Evolutionary conservation across 805 yeast species (phyloP), one percentile per base, ranked within the genome.

Genomic region (Debaryomyces prosopidis): DNA sequence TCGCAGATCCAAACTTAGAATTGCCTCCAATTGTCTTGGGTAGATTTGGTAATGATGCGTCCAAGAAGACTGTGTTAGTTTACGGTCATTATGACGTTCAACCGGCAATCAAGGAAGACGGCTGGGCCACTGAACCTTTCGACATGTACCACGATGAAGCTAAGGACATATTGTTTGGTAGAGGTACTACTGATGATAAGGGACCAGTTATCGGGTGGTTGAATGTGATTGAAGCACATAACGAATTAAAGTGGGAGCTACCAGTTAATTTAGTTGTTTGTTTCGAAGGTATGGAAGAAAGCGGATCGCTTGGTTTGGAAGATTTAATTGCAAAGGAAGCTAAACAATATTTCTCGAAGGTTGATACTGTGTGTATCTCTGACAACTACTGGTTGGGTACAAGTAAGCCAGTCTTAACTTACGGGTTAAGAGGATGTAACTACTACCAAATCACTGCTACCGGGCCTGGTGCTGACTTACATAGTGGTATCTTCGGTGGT

Each of bases 311-410:
- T 41, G 98, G 98, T 30, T 79, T 94, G 53, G 99, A 92, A 55
- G 82, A 74, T 30, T 79, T 94, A 59, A 86, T 94, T 59, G 84
- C 83, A 41, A 68, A 73, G 35, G 98, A 94, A 73, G 91, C 96
- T 44, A 66, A 77, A 43, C 66, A 69, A 33, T 94, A 89, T 69
- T 94, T 94, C 77, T 84, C 86, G 65, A 84, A 81, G 35, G 96
- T 91, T 40, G 96, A 92, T 63, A 90, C 96, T 31, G 97, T 91
- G 42, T 90, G 97, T 65, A 94, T 94, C 57, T 84, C 94, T 44
- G 99, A 94, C 70, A 94, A 94, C 75, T 94, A 94, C 74, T 94
- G 99, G 99, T 79, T 94, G 49, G 99, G 99, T 55, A 92, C 98
- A 50, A 84, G 83, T 55, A 91, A 94, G 65, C 99, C 99, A 15